Percentiles rank a stretch among this genome's conserved stretches.
phyloP scores from a whole-genome alignment of 2,329 filamentous ascomycete genomes.

The Polychaeton citri region DNA sequence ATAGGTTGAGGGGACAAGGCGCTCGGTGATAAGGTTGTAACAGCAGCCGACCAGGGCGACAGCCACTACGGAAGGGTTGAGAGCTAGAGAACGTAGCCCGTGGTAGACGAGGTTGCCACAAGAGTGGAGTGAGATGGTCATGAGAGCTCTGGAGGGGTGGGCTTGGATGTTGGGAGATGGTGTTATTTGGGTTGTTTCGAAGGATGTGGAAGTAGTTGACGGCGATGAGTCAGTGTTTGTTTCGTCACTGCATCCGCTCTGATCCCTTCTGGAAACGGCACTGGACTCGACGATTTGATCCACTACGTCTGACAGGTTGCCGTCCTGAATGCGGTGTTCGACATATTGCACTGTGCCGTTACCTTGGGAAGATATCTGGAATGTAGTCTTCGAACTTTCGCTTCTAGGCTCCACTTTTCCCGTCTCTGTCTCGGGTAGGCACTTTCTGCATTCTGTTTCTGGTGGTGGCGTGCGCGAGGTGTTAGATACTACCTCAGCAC shows the following conservation, averaged over 20 bases:
- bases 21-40: conserved; percentile 91
- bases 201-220: conserved; percentile 7
- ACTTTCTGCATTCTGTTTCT: neutral
- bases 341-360: conserved; percentile 66
- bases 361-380: conserved; percentile 39
- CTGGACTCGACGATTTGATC: conserved; percentile 38
- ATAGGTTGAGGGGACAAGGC: conserved; percentile 72
- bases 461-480: neutral
- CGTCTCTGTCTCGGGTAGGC: neutral
- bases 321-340: conserved; percentile 58
- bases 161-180: conserved; percentile 1
- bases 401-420: neutral
- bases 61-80: conserved; percentile 76
- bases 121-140: conserved; percentile 92
- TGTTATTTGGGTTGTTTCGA: conserved; percentile 1
- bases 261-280: conserved; percentile 7
- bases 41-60: conserved; percentile 95
- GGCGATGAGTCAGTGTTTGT: conserved; percentile 1
- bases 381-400: conserved; percentile 5
- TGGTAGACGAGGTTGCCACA: conserved; percentile 97
- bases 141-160: conserved; percentile 35
- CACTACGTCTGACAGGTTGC: conserved; percentile 57
- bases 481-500: neutral
- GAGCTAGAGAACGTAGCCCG: conserved; percentile 69
- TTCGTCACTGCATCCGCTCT: conserved; percentile 4